Conservation (phyloP, 176 grass and related monocot genomes). For the Triticum aestivum region DNA sequence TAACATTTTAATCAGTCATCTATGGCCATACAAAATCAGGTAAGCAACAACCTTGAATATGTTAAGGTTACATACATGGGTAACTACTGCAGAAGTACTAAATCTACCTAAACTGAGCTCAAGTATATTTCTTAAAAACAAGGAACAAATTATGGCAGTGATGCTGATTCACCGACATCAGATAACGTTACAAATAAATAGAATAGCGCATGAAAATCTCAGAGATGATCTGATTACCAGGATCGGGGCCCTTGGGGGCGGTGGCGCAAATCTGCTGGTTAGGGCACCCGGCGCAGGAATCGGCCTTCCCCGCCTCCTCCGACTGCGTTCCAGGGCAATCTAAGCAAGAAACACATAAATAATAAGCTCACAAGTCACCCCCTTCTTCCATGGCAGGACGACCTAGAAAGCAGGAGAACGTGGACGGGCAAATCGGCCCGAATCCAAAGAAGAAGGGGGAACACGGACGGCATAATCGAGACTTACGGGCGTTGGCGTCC, state of each 20-base stretch:
- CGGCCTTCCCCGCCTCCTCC: constrained; percentile 79
- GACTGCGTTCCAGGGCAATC: constrained; percentile 89
- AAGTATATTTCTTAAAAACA: neutral
- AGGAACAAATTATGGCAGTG: neutral
- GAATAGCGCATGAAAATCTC: neutral
- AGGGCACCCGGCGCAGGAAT: constrained; percentile 79
- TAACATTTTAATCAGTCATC: neutral
- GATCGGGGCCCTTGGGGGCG: constrained; percentile 84
- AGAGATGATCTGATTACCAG: constrained; percentile 47
- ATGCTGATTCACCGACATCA: neutral
- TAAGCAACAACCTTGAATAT: neutral
- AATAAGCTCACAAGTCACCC: neutral
- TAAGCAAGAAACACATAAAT: neutral
- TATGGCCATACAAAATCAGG: neutral
- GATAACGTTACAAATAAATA: neutral
- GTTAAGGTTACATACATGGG: neutral
- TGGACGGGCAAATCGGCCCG: neutral
- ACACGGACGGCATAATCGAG: neutral
- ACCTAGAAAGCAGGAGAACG: neutral
- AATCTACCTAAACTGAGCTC: neutral
- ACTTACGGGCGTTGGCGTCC: constrained; percentile 84
- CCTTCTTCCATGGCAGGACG: neutral
- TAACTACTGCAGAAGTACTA: neutral
- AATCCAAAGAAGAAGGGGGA: neutral
- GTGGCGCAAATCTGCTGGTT: constrained; percentile 94